Evolutionary conservation across 495 filamentous ascomycete genomes (phyloP).

Genomic region (Paragyromitra xinjiangensis): DNA sequence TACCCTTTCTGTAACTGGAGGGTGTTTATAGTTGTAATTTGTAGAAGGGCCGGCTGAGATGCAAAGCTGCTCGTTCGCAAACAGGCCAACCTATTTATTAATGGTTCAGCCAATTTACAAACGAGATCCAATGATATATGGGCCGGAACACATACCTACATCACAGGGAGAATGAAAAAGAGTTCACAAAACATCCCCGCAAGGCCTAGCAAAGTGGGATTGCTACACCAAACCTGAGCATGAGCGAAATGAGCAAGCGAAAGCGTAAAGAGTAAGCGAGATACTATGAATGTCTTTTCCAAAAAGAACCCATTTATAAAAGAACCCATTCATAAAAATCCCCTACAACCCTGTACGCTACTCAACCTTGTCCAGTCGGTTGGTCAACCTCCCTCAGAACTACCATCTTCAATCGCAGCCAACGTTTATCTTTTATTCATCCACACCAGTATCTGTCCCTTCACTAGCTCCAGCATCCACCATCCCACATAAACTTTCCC

Average conservation of each 20-base stretch:
- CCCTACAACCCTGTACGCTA: background rate
- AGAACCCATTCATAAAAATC: background rate
- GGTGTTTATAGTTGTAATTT: background rate
- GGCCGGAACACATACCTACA: background rate
- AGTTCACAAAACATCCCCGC: too few relatives aligned
- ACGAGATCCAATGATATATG: background rate
- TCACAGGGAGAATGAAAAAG: too few relatives aligned
- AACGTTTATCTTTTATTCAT: background rate
- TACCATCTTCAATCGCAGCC: background rate
- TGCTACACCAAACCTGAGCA: background rate
- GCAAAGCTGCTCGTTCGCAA: background rate
- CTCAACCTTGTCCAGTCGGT: background rate
- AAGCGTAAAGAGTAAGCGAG: background rate
- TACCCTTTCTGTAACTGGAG: background rate
- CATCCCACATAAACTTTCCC: constrained; percentile 16
- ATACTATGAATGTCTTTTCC: background rate
- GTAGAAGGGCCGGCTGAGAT: background rate
- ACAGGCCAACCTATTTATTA: background rate
- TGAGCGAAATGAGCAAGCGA: background rate
- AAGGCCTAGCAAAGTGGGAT: background rate
- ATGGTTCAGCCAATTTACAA: background rate
- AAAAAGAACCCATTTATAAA: background rate
- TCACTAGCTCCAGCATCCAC: constrained; percentile 40
- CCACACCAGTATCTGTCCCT: constrained; percentile 26
- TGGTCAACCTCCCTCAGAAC: background rate